These are phyloP conservation scores for Dactylellina cionopaga DNA, from an alignment of 2,329 filamentous ascomycete genomes.

Conservation along the genomic window DNA sequence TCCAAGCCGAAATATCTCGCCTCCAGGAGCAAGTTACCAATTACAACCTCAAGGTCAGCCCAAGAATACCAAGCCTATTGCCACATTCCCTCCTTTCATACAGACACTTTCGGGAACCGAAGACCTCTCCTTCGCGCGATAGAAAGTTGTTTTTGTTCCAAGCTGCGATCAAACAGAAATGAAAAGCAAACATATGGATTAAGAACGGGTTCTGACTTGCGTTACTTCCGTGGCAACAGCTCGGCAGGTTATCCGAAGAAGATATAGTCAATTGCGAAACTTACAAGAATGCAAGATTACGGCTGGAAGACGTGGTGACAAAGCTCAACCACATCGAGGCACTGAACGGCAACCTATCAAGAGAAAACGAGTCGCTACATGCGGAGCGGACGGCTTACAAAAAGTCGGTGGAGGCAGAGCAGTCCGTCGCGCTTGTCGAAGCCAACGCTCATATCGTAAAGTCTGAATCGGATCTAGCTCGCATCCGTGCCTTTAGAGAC, in stretches of 20 bases:
- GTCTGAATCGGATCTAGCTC: constrained; percentile 83
- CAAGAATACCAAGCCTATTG: constrained; percentile 48
- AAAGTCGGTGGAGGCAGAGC: constrained; percentile 81
- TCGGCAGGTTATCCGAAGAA: constrained; percentile 83
- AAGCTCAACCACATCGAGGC: constrained; percentile 91
- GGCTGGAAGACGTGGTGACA: constrained; percentile 92
- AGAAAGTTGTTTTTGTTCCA: constrained; percentile 50
- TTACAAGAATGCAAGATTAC: constrained; percentile 88
- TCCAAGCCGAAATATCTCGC: constrained; percentile 78
- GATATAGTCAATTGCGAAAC: constrained; percentile 92
- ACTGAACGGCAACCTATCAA: constrained; percentile 81
- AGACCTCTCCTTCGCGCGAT: constrained; percentile 48
- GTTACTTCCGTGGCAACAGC: constrained; percentile 60
- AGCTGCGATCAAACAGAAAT: constrained; percentile 28
- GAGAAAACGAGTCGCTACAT: constrained; percentile 85
- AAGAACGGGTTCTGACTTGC: constrained; percentile 52
- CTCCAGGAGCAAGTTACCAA: constrained; percentile 82
- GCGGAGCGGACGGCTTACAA: constrained; percentile 85
- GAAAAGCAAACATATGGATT: constrained; percentile 35
- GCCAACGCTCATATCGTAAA: constrained; percentile 82
- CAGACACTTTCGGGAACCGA: constrained; percentile 47
- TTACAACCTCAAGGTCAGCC: constrained; percentile 64
- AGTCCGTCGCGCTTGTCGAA: constrained; percentile 76
- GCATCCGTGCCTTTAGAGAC: constrained; percentile 84
- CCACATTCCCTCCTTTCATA: constrained; percentile 48